These are phyloP conservation scores for Aspergillus ibericus DNA, from an alignment of 2,329 filamentous ascomycete genomes.

Conservation along the genomic window DNA sequence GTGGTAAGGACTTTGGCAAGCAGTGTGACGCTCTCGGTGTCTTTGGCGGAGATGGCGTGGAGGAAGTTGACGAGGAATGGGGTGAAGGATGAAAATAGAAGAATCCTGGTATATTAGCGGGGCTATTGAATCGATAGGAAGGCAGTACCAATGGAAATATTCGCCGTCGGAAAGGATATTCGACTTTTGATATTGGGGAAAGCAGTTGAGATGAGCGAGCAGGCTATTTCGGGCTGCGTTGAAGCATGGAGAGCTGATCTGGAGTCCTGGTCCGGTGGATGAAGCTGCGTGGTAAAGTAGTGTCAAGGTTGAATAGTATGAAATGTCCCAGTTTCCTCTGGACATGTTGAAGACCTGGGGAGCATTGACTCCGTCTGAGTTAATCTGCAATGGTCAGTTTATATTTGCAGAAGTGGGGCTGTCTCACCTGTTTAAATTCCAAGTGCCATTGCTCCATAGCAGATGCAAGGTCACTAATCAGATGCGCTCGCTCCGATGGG, in stretches of 20 bases:
- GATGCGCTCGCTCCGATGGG: not conserved
- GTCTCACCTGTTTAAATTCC: not conserved
- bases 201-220: slow-evolving; percentile 1
- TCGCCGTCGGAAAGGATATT: slow-evolving; percentile 6
- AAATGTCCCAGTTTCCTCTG: slow-evolving; percentile 6
- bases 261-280: not conserved
- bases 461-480: not conserved
- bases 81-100: slow-evolving; percentile 2
- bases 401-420: not conserved
- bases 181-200: slow-evolving; percentile 1
- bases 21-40: slow-evolving; percentile 16
- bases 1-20: slow-evolving; percentile 17
- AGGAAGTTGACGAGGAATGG: slow-evolving; percentile 25
- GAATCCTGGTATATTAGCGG: not conserved
- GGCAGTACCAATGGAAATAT: slow-evolving; percentile 3
- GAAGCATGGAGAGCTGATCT: not conserved
- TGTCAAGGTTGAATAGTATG: slow-evolving; percentile 2
- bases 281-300: slow-evolving; percentile 2
- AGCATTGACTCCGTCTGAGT: not conserved
- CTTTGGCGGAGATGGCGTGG: slow-evolving; percentile 17
- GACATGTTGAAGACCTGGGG: not conserved
- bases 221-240: not conserved
- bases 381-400: not conserved
- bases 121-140: not conserved
- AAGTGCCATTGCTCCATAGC: not conserved